Percentiles rank a stretch among this genome's conserved stretches.
Conservation (phyloP, 345 rosid genomes). For the Chamaenerion angustifolium region DNA sequence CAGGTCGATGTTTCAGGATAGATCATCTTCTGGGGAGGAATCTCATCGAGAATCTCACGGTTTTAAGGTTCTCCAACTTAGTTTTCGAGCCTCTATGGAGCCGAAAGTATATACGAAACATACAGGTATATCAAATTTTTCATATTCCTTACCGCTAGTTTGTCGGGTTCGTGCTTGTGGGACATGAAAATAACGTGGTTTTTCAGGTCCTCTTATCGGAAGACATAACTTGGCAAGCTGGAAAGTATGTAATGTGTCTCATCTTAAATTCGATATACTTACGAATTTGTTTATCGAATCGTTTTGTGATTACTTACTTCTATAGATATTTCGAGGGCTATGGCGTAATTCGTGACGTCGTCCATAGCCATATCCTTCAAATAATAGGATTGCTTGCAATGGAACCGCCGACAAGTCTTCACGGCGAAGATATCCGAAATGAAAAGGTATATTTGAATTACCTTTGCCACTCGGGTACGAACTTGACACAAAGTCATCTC, state of each 20-base stretch:
- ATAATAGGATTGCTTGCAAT: constrained; percentile 66
- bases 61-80: constrained; percentile 57
- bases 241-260: constrained; percentile 27
- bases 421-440: constrained; percentile 72
- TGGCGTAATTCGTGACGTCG: constrained; percentile 60
- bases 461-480: no score
- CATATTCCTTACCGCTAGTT: not conserved
- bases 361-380: constrained; percentile 68
- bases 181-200: not conserved
- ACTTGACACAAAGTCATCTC: no score
- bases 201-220: constrained; percentile 55
- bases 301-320: not conserved
- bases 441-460: constrained; percentile 37
- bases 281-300: no score
- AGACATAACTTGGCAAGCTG: constrained; percentile 22
- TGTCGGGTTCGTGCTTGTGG: no score
- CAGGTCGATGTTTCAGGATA: constrained; percentile 29
- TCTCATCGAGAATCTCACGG: constrained; percentile 66
- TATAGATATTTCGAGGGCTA: constrained; percentile 67
- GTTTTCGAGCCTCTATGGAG: constrained; percentile 76
- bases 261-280: no score
- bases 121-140: constrained; percentile 30
- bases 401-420: constrained; percentile 73
- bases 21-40: constrained; percentile 67
- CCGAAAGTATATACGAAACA: constrained; percentile 43